Conservation (phyloP, 169 alveolate genomes). For the Plasmodium vivax region DNA sequence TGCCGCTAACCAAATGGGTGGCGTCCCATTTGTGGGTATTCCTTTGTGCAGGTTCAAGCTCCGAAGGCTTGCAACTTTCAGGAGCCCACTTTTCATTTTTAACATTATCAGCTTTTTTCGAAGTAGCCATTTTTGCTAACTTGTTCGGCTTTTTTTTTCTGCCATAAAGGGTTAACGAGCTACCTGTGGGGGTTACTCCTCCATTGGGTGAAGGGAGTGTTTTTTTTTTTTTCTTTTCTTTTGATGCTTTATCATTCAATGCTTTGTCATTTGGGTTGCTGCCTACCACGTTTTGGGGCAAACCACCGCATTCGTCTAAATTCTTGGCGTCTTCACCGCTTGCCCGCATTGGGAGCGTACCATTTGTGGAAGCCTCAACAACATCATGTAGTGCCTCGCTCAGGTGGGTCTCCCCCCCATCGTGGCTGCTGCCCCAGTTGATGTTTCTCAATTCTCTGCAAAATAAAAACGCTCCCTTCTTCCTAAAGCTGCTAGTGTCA, state of each 20-base stretch:
- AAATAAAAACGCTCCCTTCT: constrained; percentile 47
- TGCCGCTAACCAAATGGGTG: not conserved
- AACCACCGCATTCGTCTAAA: not conserved
- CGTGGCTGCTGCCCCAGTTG: not conserved
- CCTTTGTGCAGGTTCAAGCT: not conserved
- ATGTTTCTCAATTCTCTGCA: constrained; percentile 37
- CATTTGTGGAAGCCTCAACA: not conserved
- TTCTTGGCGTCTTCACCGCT: not conserved
- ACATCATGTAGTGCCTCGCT: not conserved
- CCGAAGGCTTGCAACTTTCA: not conserved
- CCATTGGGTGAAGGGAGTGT: not conserved
- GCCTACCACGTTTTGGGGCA: not conserved
- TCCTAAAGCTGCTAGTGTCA: constrained; percentile 44
- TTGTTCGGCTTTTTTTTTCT: not conserved
- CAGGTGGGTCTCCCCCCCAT: not conserved
- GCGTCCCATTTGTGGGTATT: not conserved
- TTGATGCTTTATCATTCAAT: not conserved
- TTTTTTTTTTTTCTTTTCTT: constrained; percentile 2
- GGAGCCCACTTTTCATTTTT: not conserved
- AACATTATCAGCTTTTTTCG: not conserved
- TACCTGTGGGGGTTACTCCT: not conserved
- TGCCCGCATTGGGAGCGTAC: not conserved
- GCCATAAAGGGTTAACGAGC: not conserved
- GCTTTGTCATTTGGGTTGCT: not conserved
- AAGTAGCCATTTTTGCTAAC: not conserved